These are phyloP conservation scores for Melanopsichium pennsylvanicum DNA, from an alignment of 1,284 basidiomycete species.

Conservation along the genomic window DNA sequence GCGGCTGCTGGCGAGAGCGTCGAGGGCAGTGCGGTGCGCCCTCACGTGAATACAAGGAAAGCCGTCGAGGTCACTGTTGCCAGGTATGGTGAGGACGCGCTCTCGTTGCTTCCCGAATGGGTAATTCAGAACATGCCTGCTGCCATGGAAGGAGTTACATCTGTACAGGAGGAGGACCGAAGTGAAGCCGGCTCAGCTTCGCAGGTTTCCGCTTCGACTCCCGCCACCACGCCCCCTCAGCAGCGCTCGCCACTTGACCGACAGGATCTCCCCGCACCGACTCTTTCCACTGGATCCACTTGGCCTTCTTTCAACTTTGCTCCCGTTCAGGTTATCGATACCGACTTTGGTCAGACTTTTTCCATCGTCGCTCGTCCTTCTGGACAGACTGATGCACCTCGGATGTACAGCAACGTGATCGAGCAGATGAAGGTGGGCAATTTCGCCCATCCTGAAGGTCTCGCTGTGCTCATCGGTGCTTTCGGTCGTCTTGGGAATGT, in stretches of 20 bases:
- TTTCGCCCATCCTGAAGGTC: constrained; percentile 48
- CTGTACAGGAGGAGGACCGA: constrained; percentile 4
- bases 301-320: constrained; percentile 24
- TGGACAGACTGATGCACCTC: constrained; percentile 21
- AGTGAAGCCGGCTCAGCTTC: constrained; percentile 22
- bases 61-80: constrained; percentile 16
- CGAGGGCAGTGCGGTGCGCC: constrained; percentile 1
- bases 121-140: constrained; percentile 3
- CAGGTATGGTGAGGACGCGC: constrained; percentile 34
- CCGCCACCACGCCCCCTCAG: constrained; percentile 22
- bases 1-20: constrained; percentile 1
- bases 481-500: constrained; percentile 69
- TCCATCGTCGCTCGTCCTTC: constrained; percentile 9
- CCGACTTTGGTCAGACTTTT: constrained; percentile 44
- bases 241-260: constrained; percentile 40
- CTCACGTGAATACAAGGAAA: constrained; percentile 7
- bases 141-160: neutral
- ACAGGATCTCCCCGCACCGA: constrained; percentile 19
- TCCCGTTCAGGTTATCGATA: constrained; percentile 52
- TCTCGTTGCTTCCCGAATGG: constrained; percentile 29
- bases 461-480: constrained; percentile 51
- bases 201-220: constrained; percentile 12
- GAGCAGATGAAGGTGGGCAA: constrained; percentile 42
- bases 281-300: constrained; percentile 8
- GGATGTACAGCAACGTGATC: constrained; percentile 27